phyloP scores from a whole-genome alignment of 1,284 basidiomycete species.

The Ceratobasidium sp. region DNA sequence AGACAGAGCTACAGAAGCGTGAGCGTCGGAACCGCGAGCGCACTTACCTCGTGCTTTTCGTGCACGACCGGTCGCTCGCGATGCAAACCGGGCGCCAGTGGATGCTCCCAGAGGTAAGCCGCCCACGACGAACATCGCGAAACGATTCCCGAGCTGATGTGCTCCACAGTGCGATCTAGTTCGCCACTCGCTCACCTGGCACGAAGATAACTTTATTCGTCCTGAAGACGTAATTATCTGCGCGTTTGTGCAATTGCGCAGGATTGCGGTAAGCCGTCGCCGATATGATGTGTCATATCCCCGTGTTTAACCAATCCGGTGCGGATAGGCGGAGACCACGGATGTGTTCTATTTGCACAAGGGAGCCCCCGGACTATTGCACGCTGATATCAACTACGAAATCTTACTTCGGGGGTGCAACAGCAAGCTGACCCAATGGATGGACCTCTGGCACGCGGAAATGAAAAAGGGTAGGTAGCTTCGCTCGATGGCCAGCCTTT shows the following conservation, averaged over 20 bases:
- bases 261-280: slow-evolving; percentile 68
- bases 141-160: background rate
- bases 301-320: slow-evolving; percentile 15
- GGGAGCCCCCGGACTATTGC: slow-evolving; percentile 58
- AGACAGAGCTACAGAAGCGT: slow-evolving; percentile 69
- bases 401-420: slow-evolving; percentile 75
- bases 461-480: slow-evolving; percentile 69
- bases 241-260: slow-evolving; percentile 76
- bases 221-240: slow-evolving; percentile 82
- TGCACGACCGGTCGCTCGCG: slow-evolving; percentile 82
- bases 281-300: background rate
- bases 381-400: slow-evolving; percentile 71
- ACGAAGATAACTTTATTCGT: slow-evolving; percentile 66
- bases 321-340: slow-evolving; percentile 72
- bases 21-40: slow-evolving; percentile 84
- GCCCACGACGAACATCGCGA: background rate
- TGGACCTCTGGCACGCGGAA: slow-evolving; percentile 71
- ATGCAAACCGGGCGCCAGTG: slow-evolving; percentile 83
- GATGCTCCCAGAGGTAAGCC: slow-evolving; percentile 77
- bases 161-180: slow-evolving; percentile 68
- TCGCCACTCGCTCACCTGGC: slow-evolving; percentile 72
- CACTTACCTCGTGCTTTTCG: slow-evolving; percentile 82
- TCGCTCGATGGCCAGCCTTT: background rate
- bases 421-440: slow-evolving; percentile 73
- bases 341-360: slow-evolving; percentile 73